A percentile compares a stretch with the other conserved stretches of the same genome.
phyloP scores from a whole-genome alignment of 192 early-diverging fungal genomes.

The Chytriomyces sp. region DNA sequence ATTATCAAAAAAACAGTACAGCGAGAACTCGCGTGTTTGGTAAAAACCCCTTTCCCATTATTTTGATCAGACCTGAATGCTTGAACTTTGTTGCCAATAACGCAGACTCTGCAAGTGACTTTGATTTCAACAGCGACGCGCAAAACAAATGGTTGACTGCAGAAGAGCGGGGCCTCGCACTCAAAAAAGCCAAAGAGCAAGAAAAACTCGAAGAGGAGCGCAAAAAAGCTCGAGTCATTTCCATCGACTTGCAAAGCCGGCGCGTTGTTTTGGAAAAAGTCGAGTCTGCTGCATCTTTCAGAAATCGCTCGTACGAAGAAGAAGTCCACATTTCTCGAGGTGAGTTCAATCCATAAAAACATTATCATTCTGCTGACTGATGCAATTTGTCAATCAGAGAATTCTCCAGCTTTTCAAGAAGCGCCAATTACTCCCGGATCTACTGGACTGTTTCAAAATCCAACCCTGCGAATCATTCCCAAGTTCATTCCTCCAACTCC shows the following conservation, averaged over 20 bases:
- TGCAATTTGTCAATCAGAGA: not conserved
- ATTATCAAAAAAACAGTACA: conserved; percentile 49
- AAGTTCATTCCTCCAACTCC: conserved; percentile 34
- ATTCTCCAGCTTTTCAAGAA: not conserved
- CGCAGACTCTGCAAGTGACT: conserved; percentile 52
- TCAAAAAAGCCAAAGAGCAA: conserved; percentile 46
- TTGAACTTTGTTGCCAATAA: not conserved
- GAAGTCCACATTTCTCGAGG: conserved; percentile 14
- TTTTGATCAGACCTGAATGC: not conserved
- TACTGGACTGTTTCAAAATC: conserved; percentile 49
- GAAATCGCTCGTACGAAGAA: not conserved
- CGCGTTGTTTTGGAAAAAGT: conserved; percentile 28
- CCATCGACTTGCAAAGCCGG: conserved; percentile 48
- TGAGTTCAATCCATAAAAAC: too few relatives aligned
- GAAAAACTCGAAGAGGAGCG: conserved; percentile 48
- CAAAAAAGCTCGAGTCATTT: conserved; percentile 50
- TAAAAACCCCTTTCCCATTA: conserved; percentile 21
- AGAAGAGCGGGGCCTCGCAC: conserved; percentile 54
- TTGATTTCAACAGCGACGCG: conserved; percentile 42
- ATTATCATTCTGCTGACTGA: too few relatives aligned
- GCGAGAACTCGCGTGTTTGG: conserved; percentile 55
- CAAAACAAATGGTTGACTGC: conserved; percentile 54
- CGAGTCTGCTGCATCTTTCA: not conserved
- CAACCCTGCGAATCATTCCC: conserved; percentile 41
- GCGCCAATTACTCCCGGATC: conserved; percentile 19